Evolutionary conservation across 768 basidiomycete species (phyloP).

Genomic region (Rickenella mellea): DNA sequence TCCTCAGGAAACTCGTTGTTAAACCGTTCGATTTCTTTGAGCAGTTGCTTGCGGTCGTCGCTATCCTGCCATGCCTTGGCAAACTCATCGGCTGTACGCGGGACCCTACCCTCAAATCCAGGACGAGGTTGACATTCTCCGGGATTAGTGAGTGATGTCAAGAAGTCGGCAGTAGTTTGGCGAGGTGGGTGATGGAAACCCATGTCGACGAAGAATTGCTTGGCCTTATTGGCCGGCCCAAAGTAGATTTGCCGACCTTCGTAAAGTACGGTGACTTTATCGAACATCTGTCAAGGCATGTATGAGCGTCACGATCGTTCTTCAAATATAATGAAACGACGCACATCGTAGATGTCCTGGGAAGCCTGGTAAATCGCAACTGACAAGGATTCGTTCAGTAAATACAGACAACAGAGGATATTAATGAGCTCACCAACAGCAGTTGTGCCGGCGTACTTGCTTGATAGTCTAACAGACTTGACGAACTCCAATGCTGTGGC

Average conservation of each 20-base stretch:
- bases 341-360: slow-evolving; percentile 28
- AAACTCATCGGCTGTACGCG: slow-evolving; percentile 33
- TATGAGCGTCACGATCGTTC: background rate
- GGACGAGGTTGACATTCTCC: slow-evolving; percentile 24
- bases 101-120: slow-evolving; percentile 27
- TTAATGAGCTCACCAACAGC: no score
- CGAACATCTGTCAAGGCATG: slow-evolving; percentile 24
- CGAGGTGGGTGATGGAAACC: slow-evolving; percentile 36
- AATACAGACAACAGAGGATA: no score
- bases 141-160: slow-evolving; percentile 31
- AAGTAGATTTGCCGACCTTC: slow-evolving; percentile 41
- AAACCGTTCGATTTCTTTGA: slow-evolving; percentile 22
- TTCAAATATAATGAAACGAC: background rate
- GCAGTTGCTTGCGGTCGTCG: slow-evolving; percentile 18
- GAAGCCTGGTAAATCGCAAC: slow-evolving; percentile 37
- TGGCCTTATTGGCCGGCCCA: slow-evolving; percentile 29
- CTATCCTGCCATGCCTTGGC: slow-evolving; percentile 27
- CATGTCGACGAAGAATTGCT: slow-evolving; percentile 33
- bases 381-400: no score
- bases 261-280: slow-evolving; percentile 37
- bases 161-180: slow-evolving; percentile 38
- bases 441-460: slow-evolving; percentile 30
- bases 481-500: slow-evolving; percentile 36
- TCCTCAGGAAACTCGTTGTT: slow-evolving; percentile 19
- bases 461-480: slow-evolving; percentile 28